Evolutionary conservation across 108 stramenopile genomes (phyloP).

Genomic region (Stephanodiscus triporus): DNA sequence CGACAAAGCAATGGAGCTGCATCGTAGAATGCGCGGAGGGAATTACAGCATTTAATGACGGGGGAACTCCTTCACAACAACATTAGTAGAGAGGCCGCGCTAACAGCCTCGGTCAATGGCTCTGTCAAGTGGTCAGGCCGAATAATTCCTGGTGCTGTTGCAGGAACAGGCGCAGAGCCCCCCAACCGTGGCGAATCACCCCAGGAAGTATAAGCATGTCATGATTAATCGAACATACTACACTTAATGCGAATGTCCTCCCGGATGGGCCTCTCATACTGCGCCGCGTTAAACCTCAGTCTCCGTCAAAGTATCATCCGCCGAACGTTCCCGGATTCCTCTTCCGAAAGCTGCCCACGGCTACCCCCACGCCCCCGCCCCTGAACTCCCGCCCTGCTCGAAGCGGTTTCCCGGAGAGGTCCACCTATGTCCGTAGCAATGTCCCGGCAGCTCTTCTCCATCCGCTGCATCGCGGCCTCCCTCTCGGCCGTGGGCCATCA

Average conservation of each 20-base stretch:
- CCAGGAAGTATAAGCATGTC: conserved; percentile 35
- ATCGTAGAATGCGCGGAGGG: conserved; percentile 46
- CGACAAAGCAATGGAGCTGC: conserved; percentile 47
- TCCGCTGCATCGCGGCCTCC: conserved; percentile 38
- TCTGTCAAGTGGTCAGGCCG: conserved; percentile 6
- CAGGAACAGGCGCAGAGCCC: conserved; percentile 9
- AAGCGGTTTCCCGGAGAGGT: conserved; percentile 45
- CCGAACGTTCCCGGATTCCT: not conserved
- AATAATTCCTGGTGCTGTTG: conserved; percentile 2
- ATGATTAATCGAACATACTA: too few relatives aligned
- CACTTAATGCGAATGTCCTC: too few relatives aligned
- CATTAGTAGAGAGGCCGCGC: conserved; percentile 21
- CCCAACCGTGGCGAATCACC: conserved; percentile 34
- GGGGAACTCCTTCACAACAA: conserved; percentile 24
- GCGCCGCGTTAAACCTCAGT: too few relatives aligned
- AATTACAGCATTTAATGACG: conserved; percentile 33
- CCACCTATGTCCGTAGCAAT: conserved; percentile 22
- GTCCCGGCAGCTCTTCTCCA: conserved; percentile 35
- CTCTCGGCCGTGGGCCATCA: conserved; percentile 37
- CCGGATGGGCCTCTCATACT: too few relatives aligned
- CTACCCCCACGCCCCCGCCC: conserved; percentile 21
- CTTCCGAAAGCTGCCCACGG: conserved; percentile 35
- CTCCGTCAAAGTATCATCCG: too few relatives aligned
- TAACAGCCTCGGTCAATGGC: not conserved
- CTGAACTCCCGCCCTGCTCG: too few relatives aligned